Base-by-base conservation (phyloP, 768 basidiomycete genomes). In the Pulveroboletus sp. region DNA sequence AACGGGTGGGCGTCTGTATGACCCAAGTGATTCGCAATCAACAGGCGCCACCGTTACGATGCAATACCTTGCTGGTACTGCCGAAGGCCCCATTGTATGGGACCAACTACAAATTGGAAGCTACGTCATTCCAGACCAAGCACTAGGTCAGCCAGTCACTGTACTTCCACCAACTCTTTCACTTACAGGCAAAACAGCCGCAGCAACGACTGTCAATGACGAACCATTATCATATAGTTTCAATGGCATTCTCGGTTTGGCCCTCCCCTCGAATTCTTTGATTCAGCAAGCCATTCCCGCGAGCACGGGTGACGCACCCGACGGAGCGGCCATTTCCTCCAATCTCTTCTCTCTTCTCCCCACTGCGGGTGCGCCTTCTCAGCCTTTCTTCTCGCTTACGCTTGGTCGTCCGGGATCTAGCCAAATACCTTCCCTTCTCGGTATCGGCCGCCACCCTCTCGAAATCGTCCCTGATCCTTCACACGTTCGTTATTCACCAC, bases 321-420 rank as follows among this genome's bases (percentile, higher is more conserved):
- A 88, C 55, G 87, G 88, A 40, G 84, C 87, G 3, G 64, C 81
- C 0, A 73, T 84, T 66, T 69, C 81, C 0, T 83, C 85, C 15
- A 89, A 89, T 55, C 70, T 91, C 38, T 85, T 90, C 65, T 79
- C 79, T 39, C 79, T 87, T 51, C 78, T 83, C 0, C 83, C 85
- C 9, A 30, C 63, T 8, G 56, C 69, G 5, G 55, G 67, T 7
- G 78, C 85, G 0, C 86, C 88, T 0, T 59, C 77, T 4, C 68
- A 77, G 8, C 80, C 80, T 15, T 90, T 89, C 65, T 65, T 89
- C 50, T 84, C 83, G 1, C 70, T 90, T 18, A 69, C 81, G 8
- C 80, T 91, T 40, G 76, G 76, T 12, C 81, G 89, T 2, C 89
- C 89, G 0, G 86, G 83, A 12, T 82, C 77, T 8, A 64, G 63